Conservation (phyloP, 352 stramenopile species). For the Pythium aquatile region DNA sequence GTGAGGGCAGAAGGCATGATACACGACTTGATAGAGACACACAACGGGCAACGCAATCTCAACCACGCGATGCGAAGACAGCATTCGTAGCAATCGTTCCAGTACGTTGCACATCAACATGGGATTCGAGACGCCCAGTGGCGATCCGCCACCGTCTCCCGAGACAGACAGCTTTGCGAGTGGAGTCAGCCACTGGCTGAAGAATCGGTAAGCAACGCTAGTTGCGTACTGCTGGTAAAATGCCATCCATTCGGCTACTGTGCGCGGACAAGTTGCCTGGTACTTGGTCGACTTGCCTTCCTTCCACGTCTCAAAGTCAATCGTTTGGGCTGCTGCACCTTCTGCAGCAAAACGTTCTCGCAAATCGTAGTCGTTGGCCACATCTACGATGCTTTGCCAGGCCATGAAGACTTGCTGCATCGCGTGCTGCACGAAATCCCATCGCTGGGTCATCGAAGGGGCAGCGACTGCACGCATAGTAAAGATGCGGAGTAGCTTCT, state of each 20-base stretch:
- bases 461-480: slow-evolving; percentile 41
- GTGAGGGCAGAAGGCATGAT: slow-evolving; percentile 35
- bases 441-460: slow-evolving; percentile 34
- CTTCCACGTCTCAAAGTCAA: slow-evolving; percentile 68
- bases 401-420: slow-evolving; percentile 43
- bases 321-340: slow-evolving; percentile 5
- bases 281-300: slow-evolving; percentile 31
- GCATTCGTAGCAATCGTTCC: slow-evolving; percentile 41
- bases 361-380: slow-evolving; percentile 45
- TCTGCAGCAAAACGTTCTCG: slow-evolving; percentile 36
- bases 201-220: slow-evolving; percentile 44
- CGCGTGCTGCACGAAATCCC: slow-evolving; percentile 32
- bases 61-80: slow-evolving; percentile 32
- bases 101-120: slow-evolving; percentile 48
- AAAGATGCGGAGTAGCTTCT: slow-evolving; percentile 60
- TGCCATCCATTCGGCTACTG: slow-evolving; percentile 40
- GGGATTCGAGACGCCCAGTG: slow-evolving; percentile 42
- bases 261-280: slow-evolving; percentile 8
- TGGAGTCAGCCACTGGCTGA: slow-evolving; percentile 40
- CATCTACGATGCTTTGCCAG: slow-evolving; percentile 51
- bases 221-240: slow-evolving; percentile 50
- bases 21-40: slow-evolving; percentile 55
- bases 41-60: slow-evolving; percentile 41
- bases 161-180: slow-evolving; percentile 21
- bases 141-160: neutral